Conservation (phyloP, 495 filamentous ascomycete genomes). For the Arthonia radiata region DNA sequence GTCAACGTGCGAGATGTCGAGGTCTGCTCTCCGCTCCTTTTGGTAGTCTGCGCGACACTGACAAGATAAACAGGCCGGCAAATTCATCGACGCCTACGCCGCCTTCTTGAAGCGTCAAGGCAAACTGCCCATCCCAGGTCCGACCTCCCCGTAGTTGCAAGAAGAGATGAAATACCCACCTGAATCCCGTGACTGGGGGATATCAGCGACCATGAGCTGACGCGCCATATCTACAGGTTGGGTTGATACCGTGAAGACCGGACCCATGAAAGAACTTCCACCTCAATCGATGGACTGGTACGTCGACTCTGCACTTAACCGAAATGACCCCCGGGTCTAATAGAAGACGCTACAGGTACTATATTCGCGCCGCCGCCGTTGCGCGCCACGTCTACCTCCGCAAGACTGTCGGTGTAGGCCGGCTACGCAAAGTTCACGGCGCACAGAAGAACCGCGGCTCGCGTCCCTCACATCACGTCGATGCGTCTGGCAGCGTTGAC, state of each 20-base stretch:
- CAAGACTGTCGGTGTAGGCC: slow-evolving; percentile 94
- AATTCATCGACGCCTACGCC: slow-evolving; percentile 86
- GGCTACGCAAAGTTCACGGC: slow-evolving; percentile 80
- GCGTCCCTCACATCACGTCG: slow-evolving; percentile 79
- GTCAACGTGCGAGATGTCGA: slow-evolving; percentile 77
- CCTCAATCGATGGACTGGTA: slow-evolving; percentile 90
- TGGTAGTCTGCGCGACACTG: slow-evolving; percentile 3
- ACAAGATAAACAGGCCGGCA: slow-evolving; percentile 38
- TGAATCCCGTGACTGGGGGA: slow-evolving; percentile 19
- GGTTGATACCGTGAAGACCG: slow-evolving; percentile 98
- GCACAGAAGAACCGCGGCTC: slow-evolving; percentile 88
- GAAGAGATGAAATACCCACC: slow-evolving; percentile 7
- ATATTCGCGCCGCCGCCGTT: slow-evolving; percentile 85
- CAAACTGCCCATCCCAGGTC: slow-evolving; percentile 90
- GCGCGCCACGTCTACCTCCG: slow-evolving; percentile 97
- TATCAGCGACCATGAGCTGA: slow-evolving; percentile 6
- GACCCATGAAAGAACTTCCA: slow-evolving; percentile 81
- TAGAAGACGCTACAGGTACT: slow-evolving; percentile 34
- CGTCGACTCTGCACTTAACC: slow-evolving; percentile 4
- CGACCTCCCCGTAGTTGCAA: slow-evolving; percentile 5
- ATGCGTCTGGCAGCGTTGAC: slow-evolving; percentile 84
- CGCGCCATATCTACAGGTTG: slow-evolving; percentile 34
- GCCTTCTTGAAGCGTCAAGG: slow-evolving; percentile 97
- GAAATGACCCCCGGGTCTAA: neutral
- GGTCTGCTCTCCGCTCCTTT: slow-evolving; percentile 25